A percentile compares a stretch with the other conserved stretches of the same genome.
These are phyloP conservation scores for Papiliotrema fonsecae DNA, from an alignment of 1,284 basidiomycete species.

Conservation along the genomic window DNA sequence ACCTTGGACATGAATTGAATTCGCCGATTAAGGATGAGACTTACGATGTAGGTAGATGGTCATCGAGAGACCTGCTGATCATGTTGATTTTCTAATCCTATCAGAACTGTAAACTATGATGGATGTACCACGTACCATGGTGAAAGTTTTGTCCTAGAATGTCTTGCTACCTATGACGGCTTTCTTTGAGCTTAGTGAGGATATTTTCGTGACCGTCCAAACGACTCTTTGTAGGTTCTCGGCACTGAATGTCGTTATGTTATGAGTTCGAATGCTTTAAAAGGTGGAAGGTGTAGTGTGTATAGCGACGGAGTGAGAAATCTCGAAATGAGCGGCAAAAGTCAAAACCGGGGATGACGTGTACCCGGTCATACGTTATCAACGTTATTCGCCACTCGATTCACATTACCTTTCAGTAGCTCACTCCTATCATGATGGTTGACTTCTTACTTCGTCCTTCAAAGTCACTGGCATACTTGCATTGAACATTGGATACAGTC, in stretches of 20 bases:
- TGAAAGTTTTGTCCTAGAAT: background rate
- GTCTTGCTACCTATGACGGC: too few relatives aligned
- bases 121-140: constrained; percentile 1
- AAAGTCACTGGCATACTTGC: background rate
- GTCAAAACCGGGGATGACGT: too few relatives aligned
- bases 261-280: too few relatives aligned
- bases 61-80: constrained; percentile 48
- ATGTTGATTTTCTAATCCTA: constrained; percentile 49
- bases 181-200: too few relatives aligned
- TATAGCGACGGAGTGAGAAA: background rate
- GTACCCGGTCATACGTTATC: too few relatives aligned
- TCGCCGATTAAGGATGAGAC: constrained; percentile 2
- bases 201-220: background rate
- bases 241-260: too few relatives aligned
- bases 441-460: too few relatives aligned
- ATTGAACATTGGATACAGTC: background rate
- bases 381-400: background rate
- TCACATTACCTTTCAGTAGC: too few relatives aligned
- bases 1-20: constrained; percentile 11
- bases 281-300: too few relatives aligned
- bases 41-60: constrained; percentile 47
- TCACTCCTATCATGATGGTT: too few relatives aligned
- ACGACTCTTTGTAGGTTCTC: too few relatives aligned
- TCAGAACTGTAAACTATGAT: background rate
- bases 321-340: background rate